These are phyloP conservation scores for Camellia lanceoleosa DNA, from an alignment of 148 eudicot species.

Conservation along the genomic window DNA sequence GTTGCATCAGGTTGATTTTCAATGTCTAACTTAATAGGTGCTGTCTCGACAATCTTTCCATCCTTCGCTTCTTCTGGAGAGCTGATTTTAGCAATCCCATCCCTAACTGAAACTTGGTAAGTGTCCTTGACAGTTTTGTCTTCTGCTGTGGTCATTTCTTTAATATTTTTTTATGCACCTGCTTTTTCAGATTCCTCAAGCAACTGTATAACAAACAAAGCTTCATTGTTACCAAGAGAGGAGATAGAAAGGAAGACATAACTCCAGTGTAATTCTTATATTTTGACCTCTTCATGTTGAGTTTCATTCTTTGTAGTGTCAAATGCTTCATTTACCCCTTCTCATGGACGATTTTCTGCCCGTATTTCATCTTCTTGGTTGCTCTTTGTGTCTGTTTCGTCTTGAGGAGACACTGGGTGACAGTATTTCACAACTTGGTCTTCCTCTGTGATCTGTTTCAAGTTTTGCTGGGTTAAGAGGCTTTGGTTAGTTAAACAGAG, in stretches of 20 bases:
- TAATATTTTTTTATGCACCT: not conserved
- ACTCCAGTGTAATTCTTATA: not conserved
- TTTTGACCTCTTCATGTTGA: constrained; percentile 8
- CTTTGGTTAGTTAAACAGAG: not conserved
- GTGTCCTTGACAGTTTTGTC: not conserved
- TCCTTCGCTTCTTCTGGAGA: constrained; percentile 9
- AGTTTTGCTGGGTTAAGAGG: constrained; percentile 6
- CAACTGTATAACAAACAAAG: constrained; percentile 16
- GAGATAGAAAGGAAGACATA: not conserved
- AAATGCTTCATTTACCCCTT: not conserved
- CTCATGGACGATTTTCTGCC: constrained; percentile 4
- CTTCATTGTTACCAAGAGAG: not conserved
- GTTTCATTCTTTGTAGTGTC: not conserved
- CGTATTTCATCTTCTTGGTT: constrained; percentile 6
- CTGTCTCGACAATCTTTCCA: constrained; percentile 1
- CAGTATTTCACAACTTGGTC: constrained; percentile 7
- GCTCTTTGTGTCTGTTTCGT: constrained; percentile 2
- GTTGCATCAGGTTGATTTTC: constrained; percentile 8
- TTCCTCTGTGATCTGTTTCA: constrained; percentile 18
- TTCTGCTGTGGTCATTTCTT: constrained; percentile 7
- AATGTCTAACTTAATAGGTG: not conserved
- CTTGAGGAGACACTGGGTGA: not conserved
- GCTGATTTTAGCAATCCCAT: not conserved
- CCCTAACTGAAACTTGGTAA: constrained; percentile 12
- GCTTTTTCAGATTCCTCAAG: constrained; percentile 10